These are phyloP conservation scores for Didymella lethalis DNA, from an alignment of 2,329 filamentous ascomycete genomes.

Conservation along the genomic window DNA sequence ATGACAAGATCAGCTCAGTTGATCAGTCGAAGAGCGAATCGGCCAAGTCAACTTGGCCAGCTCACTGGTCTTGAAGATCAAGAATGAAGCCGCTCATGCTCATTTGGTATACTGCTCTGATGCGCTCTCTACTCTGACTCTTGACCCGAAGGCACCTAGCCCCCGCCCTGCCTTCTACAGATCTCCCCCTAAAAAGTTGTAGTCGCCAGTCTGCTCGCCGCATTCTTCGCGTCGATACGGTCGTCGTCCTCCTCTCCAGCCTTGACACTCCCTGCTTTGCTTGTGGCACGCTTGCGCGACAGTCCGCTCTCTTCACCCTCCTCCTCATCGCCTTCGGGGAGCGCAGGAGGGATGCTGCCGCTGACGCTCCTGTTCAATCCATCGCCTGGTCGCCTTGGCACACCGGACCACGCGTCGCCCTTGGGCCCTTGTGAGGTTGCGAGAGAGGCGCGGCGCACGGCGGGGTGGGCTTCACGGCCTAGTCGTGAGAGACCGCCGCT, in stretches of 20 bases:
- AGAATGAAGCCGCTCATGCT: background rate
- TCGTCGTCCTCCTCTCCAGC: constrained; percentile 88
- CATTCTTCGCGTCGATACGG: constrained; percentile 92
- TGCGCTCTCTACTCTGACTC: background rate
- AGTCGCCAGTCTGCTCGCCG: constrained; percentile 88
- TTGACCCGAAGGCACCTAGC: background rate
- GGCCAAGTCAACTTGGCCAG: background rate
- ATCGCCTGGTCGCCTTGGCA: constrained; percentile 78
- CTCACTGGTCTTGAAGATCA: background rate
- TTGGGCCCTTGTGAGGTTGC: constrained; percentile 93
- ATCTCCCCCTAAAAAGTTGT: constrained; percentile 77
- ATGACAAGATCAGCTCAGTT: background rate
- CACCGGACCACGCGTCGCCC: constrained; percentile 97
- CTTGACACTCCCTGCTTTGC: constrained; percentile 62
- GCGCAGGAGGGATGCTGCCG: constrained; percentile 67
- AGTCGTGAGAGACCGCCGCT: constrained; percentile 89
- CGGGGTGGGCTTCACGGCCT: constrained; percentile 85
- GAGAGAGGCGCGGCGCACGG: constrained; percentile 74
- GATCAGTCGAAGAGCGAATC: background rate
- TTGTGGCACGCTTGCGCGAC: constrained; percentile 58
- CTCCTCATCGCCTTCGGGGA: constrained; percentile 69
- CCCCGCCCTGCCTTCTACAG: constrained; percentile 18
- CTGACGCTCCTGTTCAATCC: constrained; percentile 80
- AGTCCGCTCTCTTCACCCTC: constrained; percentile 57
- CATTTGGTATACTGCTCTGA: background rate